Base-by-base conservation (phyloP, 2,329 filamentous ascomycete species). In the Colletotrichum horii region DNA sequence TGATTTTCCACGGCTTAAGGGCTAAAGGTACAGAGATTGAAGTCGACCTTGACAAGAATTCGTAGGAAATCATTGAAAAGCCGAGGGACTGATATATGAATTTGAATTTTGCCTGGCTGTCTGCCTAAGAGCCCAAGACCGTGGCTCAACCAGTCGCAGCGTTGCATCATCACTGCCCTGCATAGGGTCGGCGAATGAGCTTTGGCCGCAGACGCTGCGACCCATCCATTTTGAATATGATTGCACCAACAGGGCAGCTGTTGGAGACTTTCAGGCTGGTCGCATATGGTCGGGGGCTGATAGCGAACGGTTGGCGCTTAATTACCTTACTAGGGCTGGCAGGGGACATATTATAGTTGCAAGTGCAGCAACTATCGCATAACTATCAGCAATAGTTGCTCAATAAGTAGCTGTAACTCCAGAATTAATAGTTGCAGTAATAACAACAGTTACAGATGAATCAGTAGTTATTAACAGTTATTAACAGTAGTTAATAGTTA, bases 1-100 rank as follows among this genome's bases (percentile, higher is more conserved):
- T 22, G 6, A 22, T 22, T 4, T n/a, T 48, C 43, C n/a, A 1
- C 43, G 19, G n/a, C 19, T 11, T 0, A 11, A 48, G 6, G 0
- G 43, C 0, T 22, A n/a, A 19, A 11, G 0, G 0, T 5, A 1
- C 43, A 11, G 0, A 0, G 38, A 22, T 11, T 22, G n/a, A 22
- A 0, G 7, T 22, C 0, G 0, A 22, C 11, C 3, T 11, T 22
- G n/a, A 1, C 9, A 0, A 48, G 43, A 22, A 52, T 0, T 14
- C n/a, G n/a, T n/a, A 52, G 11, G 12, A 22, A 52, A 14, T 8
- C 6, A 30, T 30, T 22, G 0, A 52, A 52, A 22, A 3, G 3
- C 0, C 3, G 43, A 22, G 1, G n/a, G 11, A 9, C 11, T 52
- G 2, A 22, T 52, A 52, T 52, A 52, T 14, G 6, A 22, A 2